Evolutionary conservation across 257 asterid species (phyloP).

Genomic region (Petrea volubilis): DNA sequence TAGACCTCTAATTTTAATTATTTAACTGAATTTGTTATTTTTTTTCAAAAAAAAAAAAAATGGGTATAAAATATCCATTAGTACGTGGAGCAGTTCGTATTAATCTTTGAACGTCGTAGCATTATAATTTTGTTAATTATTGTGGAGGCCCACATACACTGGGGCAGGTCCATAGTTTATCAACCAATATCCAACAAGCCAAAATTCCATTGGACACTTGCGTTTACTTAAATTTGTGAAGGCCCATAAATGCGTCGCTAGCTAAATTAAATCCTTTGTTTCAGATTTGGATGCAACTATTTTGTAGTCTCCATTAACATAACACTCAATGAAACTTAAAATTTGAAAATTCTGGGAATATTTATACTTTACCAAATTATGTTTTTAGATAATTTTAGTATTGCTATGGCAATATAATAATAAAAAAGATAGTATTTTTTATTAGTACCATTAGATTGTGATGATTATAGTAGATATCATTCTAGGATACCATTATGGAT

Average conservation of each 20-base stretch:
- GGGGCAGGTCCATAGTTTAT: slow-evolving; percentile 2
- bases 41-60: too few relatives aligned
- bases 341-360: too few relatives aligned
- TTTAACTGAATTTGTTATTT: too few relatives aligned
- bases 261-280: not conserved
- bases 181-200: not conserved
- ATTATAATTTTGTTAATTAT: not conserved
- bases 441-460: too few relatives aligned
- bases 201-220: not conserved
- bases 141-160: not conserved
- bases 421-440: too few relatives aligned
- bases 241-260: slow-evolving; percentile 1
- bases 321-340: too few relatives aligned
- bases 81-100: not conserved
- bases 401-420: too few relatives aligned
- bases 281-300: not conserved
- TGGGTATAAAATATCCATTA: not conserved
- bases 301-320: too few relatives aligned
- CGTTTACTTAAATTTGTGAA: not conserved
- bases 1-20: not conserved
- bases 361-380: too few relatives aligned
- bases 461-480: too few relatives aligned
- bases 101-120: not conserved
- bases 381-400: too few relatives aligned
- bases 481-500: too few relatives aligned